Base-by-base conservation (phyloP, 2,329 filamentous ascomycete species). In the Botrytis paeoniae region DNA sequence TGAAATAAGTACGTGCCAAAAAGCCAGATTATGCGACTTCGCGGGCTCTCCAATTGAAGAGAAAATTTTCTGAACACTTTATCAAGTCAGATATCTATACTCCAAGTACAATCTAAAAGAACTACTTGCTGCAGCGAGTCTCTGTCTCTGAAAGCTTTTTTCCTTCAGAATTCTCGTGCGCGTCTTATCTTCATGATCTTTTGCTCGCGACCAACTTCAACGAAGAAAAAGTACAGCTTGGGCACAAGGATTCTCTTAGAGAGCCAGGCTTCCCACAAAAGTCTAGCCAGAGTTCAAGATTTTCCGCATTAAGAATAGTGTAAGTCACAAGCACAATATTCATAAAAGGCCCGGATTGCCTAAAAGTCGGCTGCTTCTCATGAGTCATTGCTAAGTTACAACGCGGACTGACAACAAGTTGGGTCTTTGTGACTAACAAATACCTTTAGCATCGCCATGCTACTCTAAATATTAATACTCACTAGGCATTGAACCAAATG, bases 161-260 rank as follows among this genome's bases (percentile, higher is more conserved):
- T 16, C 2, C 5, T 29, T 7, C 29, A 14, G 10, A 16, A 54
- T n/a, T n/a, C 25, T 29, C n/a, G 32, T 57, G n/a, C 14, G 1
- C n/a, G 4, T 9, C 12, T 14, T 1, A n/a, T 5, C 12, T 54
- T n/a, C 12, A 14, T n/a, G 3, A 6, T 54, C 1, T 54, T n/a
- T n/a, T n/a, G 4, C 5, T 54, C 25, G 48, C 0, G 5, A 16
- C 4, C 16, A 3, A 54, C 12, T 0, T n/a, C 25, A n/a, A n/a
- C 2, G 25, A n/a, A 7, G 45, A 14, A 25, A 14, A n/a, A 45
- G 4, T 4, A 45, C 43, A 45, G 43, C 7, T 18, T 18, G 9
- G 9, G 18, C 8, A 22, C 18, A 22, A 22, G 43, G 18, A 22
- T 16, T 6, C 12, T n/a, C 25, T n/a, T 54, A 0, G 12, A 54